Evolutionary conservation across 176 grass and related monocot genomes (phyloP).

Genomic region (Themeda triandra): DNA sequence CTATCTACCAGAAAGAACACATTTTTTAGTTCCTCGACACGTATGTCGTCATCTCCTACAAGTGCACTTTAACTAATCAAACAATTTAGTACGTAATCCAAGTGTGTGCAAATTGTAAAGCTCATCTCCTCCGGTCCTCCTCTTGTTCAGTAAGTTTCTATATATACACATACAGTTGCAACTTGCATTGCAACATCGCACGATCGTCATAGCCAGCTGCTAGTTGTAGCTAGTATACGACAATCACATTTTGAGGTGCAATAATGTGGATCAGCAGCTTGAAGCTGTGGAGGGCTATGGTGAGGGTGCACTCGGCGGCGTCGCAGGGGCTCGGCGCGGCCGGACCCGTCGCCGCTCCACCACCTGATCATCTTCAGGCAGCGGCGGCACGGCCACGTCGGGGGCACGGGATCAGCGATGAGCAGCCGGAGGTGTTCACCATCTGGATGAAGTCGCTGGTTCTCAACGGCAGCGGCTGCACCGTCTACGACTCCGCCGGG

Average conservation of each 20-base stretch:
- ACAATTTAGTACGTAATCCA: neutral
- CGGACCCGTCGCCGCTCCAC: neutral
- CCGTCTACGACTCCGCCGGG: conserved; percentile 81
- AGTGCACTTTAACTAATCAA: neutral
- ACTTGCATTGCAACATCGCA: neutral
- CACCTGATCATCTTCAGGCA: neutral
- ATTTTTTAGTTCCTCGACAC: neutral
- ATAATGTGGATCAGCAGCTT: neutral
- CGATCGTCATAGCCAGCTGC: neutral
- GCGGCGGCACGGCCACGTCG: neutral
- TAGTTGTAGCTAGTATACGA: neutral
- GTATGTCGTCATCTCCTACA: conserved; percentile 13
- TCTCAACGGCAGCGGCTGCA: conserved; percentile 72
- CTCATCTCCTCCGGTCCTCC: neutral
- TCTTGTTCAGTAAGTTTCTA: neutral
- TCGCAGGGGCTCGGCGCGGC: neutral
- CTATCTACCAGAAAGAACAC: neutral
- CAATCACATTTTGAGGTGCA: neutral
- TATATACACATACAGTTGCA: neutral
- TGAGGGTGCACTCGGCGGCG: conserved; percentile 31
- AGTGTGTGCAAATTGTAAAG: neutral
- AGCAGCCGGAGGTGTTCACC: conserved; percentile 68
- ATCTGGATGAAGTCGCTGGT: conserved; percentile 95
- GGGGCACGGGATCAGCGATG: conserved; percentile 9
- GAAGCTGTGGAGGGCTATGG: conserved; percentile 38